Evolutionary conservation across 2,329 filamentous ascomycete genomes (phyloP), one percentile per base, ranked within the genome.

Genomic region (Fragosphaeria purpurea): DNA sequence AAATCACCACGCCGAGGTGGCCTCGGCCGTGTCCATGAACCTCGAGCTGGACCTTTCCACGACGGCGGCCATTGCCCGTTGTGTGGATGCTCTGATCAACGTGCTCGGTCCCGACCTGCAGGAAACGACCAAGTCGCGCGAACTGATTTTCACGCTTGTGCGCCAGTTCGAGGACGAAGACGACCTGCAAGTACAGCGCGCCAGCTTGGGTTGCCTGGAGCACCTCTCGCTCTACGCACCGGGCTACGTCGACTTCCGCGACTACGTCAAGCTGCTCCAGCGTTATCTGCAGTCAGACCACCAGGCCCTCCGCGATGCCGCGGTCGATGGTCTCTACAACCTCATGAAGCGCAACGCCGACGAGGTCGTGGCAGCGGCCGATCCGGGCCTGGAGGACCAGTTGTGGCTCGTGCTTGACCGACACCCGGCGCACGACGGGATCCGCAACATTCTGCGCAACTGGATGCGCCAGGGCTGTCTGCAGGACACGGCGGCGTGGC

Each of bases 91-190:
- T n/a, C 75, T 95, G 31, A 89, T 98, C 69, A 97, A 97, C 59
- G 93, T 98, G 8, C 76, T 98, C 9, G 93, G 93, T 0, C 93
- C 93, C 0, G 94, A 98, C 67, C 71, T 98, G 30, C 93, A 97
- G 65, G 93, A 97, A 61, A 82, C 93, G 56, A 82, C 81, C 4
- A 96, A 95, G 67, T 87, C 88, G n/a, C 76, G 93, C 57, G 90
- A 96, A 62, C 76, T 98, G 49, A 93, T 97, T 47, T 76, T 97
- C 54, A 93, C 84, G 0, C 75, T 98, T 7, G 83, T 97, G 4
- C 77, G 80, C 4, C 85, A 94, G 57, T 93, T 97, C 60, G 82
- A 87, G 55, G 74, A 84, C 45, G 87, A 94, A 59, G 76, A 85
- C 5, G 82, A 86, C 50, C 65, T 80, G 4, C 70, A 83, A 9